A percentile compares a stretch with the other conserved stretches of the same genome.
Evolutionary conservation across 371 early-diverging fungal genomes (phyloP).

Genomic region (Actinomortierella ambigua): DNA sequence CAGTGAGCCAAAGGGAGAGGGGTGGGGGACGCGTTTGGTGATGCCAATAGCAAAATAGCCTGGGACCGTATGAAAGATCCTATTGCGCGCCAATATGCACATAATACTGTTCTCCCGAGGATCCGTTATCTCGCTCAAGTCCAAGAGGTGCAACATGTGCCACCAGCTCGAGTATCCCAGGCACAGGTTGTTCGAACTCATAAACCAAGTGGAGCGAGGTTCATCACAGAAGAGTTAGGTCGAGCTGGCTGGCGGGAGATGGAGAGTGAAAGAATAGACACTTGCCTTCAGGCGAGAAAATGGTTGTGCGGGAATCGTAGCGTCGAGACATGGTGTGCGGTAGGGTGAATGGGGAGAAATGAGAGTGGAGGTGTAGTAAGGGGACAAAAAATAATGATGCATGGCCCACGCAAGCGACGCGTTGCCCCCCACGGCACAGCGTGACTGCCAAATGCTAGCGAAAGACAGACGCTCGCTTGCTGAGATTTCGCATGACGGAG

Average conservation of each 20-base stretch:
- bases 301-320: slow-evolving; percentile 98
- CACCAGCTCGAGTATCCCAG: neutral
- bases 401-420: slow-evolving; percentile 1
- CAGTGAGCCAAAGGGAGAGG: too few species aligned
- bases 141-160: neutral
- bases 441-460: neutral
- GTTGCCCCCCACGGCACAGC: neutral
- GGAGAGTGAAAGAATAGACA: neutral
- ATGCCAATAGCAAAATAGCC: too few species aligned
- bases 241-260: neutral
- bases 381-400: slow-evolving; percentile 1
- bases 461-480: too few species aligned
- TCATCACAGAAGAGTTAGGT: too few species aligned
- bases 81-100: too few species aligned
- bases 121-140: neutral
- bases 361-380: neutral
- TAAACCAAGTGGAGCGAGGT: too few species aligned
- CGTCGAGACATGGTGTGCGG: slow-evolving; percentile 79
- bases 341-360: neutral
- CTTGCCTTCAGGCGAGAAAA: slow-evolving; percentile 98
- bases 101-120: neutral
- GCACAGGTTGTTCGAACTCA: too few species aligned
- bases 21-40: too few species aligned
- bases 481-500: too few species aligned
- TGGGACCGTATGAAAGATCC: too few species aligned